Percentiles rank a stretch among this genome's conserved stretches.
Evolutionary conservation across 2,329 filamentous ascomycete genomes (phyloP).

Genomic region (Lasiodiplodia sp.): DNA sequence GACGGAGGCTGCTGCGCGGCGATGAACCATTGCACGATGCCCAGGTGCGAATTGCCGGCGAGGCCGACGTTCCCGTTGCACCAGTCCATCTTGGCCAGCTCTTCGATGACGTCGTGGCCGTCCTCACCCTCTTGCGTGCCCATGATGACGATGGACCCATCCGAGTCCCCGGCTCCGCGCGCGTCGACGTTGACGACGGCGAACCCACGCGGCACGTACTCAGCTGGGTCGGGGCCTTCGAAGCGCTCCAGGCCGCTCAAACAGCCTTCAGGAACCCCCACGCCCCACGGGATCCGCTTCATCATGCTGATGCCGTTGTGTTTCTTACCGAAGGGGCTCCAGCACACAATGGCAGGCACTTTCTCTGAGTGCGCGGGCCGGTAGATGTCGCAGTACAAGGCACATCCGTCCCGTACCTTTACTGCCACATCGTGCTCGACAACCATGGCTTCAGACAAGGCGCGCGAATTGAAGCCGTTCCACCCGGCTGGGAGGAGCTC

Average conservation of each 20-base stretch:
- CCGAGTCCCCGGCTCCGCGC: slow-evolving; percentile 42
- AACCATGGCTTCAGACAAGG: slow-evolving; percentile 33
- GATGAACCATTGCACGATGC: slow-evolving; percentile 45
- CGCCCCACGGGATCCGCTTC: too few species aligned
- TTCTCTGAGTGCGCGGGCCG: slow-evolving; percentile 46
- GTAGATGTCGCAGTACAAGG: slow-evolving; percentile 55
- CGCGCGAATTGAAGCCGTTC: neutral
- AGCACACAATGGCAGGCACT: slow-evolving; percentile 54
- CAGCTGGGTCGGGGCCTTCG: slow-evolving; percentile 37
- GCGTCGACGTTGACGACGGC: slow-evolving; percentile 45
- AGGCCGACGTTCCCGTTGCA: slow-evolving; percentile 46
- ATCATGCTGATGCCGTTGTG: neutral
- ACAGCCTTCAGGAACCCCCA: too few species aligned
- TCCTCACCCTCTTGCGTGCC: slow-evolving; percentile 40
- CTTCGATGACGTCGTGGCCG: slow-evolving; percentile 55
- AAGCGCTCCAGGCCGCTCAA: too few species aligned
- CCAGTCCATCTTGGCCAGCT: slow-evolving; percentile 52
- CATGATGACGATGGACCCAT: slow-evolving; percentile 37
- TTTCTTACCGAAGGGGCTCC: slow-evolving; percentile 55
- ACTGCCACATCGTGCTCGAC: slow-evolving; percentile 56
- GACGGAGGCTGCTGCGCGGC: slow-evolving; percentile 26
- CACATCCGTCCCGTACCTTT: slow-evolving; percentile 50
- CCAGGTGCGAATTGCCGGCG: slow-evolving; percentile 54
- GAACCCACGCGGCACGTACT: slow-evolving; percentile 44
- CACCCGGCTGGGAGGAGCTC: neutral